Conservation (phyloP, 2,329 filamentous ascomycete genomes). For the Fusarium pseudocircinatum region DNA sequence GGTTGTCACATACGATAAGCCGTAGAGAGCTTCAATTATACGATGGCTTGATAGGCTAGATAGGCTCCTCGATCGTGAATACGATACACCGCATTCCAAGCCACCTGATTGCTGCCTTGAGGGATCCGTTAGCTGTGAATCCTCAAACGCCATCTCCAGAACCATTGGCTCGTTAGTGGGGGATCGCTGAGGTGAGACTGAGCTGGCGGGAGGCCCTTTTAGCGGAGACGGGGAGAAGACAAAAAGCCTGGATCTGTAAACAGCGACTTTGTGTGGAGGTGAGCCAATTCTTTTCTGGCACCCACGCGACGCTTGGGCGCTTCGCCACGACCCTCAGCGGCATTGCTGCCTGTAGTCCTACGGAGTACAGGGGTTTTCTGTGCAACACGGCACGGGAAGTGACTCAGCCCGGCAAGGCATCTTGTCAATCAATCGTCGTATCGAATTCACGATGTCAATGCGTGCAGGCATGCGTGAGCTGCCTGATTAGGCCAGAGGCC, state of each 20-base stretch:
- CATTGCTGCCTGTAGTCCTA: slow-evolving; percentile 16
- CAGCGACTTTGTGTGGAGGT: fast-evolving
- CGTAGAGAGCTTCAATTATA: not conserved
- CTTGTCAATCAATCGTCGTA: not conserved
- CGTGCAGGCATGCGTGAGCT: not conserved
- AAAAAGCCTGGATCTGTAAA: not conserved
- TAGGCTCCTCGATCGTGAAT: not conserved
- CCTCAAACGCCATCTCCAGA: not conserved
- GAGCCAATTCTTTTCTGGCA: not conserved
- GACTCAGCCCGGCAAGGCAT: slow-evolving; percentile 24
- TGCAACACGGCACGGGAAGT: not conserved
- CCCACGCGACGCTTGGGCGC: not conserved
- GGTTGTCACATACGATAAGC: not conserved
- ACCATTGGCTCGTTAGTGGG: not conserved
- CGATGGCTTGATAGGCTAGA: no score
- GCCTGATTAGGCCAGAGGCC: not conserved
- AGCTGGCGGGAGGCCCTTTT: not conserved
- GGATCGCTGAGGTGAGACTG: slow-evolving; percentile 29
- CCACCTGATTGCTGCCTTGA: slow-evolving; percentile 10
- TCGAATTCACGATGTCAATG: not conserved
- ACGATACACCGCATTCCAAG: not conserved
- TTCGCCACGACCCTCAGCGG: slow-evolving; percentile 4
- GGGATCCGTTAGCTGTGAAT: not conserved
- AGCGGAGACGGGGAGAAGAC: not conserved
- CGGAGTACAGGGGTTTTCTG: not conserved